A percentile compares a stretch with the other conserved stretches of the same genome.
phyloP scores from a whole-genome alignment of 768 basidiomycete species.

The Russula lepida region DNA sequence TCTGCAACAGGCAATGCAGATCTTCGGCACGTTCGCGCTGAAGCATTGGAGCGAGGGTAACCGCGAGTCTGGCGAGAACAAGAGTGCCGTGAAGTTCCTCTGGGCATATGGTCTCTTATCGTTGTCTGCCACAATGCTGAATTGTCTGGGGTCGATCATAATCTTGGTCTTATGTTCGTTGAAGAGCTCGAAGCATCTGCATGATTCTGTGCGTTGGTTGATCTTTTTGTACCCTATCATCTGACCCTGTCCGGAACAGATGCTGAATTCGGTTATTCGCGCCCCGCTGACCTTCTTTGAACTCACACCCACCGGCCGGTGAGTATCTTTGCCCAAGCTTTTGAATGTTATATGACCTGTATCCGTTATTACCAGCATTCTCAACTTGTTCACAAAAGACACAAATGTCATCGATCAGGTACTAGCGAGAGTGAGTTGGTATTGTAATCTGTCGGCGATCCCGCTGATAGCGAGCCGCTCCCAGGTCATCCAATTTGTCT shows the following conservation, averaged over 20 bases:
- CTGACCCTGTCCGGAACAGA: slow-evolving; percentile 35
- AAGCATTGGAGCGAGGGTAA: slow-evolving; percentile 81
- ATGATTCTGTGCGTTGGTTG: slow-evolving; percentile 52
- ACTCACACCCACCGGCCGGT: slow-evolving; percentile 78
- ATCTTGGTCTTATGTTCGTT: slow-evolving; percentile 76
- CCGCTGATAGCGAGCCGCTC: not conserved
- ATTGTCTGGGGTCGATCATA: slow-evolving; percentile 48
- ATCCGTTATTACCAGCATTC: slow-evolving; percentile 40
- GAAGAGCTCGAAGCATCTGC: slow-evolving; percentile 63
- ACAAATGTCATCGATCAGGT: slow-evolving; percentile 80
- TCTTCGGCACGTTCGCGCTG: slow-evolving; percentile 58
- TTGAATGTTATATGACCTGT: not conserved
- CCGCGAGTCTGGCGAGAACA: slow-evolving; percentile 45
- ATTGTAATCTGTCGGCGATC: not conserved
- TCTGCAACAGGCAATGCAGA: slow-evolving; percentile 48
- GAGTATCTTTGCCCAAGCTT: slow-evolving; percentile 18
- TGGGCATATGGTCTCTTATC: slow-evolving; percentile 63
- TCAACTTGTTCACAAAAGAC: slow-evolving; percentile 90
- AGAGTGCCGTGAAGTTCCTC: slow-evolving; percentile 49
- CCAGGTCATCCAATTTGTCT: slow-evolving; percentile 56
- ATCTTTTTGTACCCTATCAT: not conserved
- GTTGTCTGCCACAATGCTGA: slow-evolving; percentile 44
- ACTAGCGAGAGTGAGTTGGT: slow-evolving; percentile 46
- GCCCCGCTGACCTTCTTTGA: slow-evolving; percentile 89
- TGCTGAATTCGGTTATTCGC: slow-evolving; percentile 71